phyloP scores from a whole-genome alignment of 2,329 filamentous ascomycete species.

The Colletotrichum sidae region DNA sequence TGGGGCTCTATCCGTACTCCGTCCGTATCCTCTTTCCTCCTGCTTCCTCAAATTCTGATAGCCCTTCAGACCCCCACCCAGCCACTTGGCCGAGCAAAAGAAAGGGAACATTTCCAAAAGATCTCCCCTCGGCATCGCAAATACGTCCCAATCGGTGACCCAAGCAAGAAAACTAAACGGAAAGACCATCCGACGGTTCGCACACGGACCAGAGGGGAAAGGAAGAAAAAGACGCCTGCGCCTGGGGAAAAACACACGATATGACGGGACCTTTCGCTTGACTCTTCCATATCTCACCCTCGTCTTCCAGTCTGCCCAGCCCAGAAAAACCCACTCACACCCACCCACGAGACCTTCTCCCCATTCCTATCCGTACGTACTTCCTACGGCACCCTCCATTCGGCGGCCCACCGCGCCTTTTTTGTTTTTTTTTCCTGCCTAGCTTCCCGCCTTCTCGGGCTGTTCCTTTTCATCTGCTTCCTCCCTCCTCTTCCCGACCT shows the following conservation, averaged over 20 bases:
- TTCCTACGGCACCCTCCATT: conserved; percentile 14
- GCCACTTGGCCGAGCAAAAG: too few relatives aligned
- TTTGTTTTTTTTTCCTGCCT: neutral
- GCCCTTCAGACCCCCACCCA: conserved; percentile 29
- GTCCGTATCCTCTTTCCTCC: conserved; percentile 32
- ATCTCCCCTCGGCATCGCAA: too few relatives aligned
- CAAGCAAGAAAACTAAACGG: conserved; percentile 6
- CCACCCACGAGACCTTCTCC: conserved; percentile 31
- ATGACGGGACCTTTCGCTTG: too few relatives aligned
- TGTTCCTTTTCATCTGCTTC: conserved; percentile 31
- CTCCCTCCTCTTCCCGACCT: conserved; percentile 38
- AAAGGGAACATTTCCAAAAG: too few relatives aligned
- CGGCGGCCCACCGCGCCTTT: conserved; percentile 33
- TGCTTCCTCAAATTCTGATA: conserved; percentile 34
- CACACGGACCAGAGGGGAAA: neutral
- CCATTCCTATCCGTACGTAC: conserved; percentile 15
- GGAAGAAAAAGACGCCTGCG: neutral
- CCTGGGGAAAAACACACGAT: too few relatives aligned
- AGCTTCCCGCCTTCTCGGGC: conserved; percentile 29
- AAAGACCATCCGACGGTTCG: conserved; percentile 8
- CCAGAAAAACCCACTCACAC: conserved; percentile 36
- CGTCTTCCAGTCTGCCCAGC: conserved; percentile 39
- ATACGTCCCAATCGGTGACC: too few relatives aligned
- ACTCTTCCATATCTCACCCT: neutral
- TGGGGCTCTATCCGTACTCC: conserved; percentile 9